A percentile compares a stretch with the other conserved stretches of the same genome.
Evolutionary conservation across 371 early-diverging fungal species (phyloP).

Genomic region (Mycotypha africana): DNA sequence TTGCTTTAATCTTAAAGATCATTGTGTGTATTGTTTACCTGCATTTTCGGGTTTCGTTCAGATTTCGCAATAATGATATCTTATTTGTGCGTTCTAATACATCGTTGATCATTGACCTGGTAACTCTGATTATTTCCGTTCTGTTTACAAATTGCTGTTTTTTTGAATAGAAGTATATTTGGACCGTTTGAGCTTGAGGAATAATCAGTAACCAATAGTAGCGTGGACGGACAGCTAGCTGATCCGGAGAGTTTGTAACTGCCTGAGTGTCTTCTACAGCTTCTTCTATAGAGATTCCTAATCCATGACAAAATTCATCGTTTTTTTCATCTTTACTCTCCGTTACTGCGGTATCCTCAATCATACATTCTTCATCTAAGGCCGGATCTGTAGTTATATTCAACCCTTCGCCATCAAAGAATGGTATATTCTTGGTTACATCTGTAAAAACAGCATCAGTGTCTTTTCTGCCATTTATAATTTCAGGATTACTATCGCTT

Average conservation of each 20-base stretch:
- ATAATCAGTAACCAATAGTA: slow-evolving; percentile 63
- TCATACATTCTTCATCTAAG: neutral
- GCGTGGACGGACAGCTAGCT: slow-evolving; percentile 15
- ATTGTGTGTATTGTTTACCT: slow-evolving; percentile 50
- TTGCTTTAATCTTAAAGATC: neutral
- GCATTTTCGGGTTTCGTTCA: slow-evolving; percentile 66
- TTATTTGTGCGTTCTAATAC: slow-evolving; percentile 67
- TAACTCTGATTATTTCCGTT: slow-evolving; percentile 49
- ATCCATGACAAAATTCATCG: slow-evolving; percentile 41
- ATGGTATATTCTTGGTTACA: neutral
- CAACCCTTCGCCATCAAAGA: slow-evolving; percentile 10
- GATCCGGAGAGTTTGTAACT: too few species aligned
- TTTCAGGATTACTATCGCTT: too few species aligned
- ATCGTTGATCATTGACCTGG: slow-evolving; percentile 53
- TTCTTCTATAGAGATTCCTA: slow-evolving; percentile 41
- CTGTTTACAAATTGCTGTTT: slow-evolving; percentile 49
- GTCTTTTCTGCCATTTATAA: slow-evolving; percentile 18
- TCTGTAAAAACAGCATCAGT: neutral
- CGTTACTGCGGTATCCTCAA: too few species aligned
- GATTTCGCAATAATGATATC: slow-evolving; percentile 52
- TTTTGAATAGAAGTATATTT: slow-evolving; percentile 71
- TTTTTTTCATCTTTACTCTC: slow-evolving; percentile 6
- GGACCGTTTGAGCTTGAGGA: slow-evolving; percentile 30
- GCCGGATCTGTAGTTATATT: slow-evolving; percentile 7
- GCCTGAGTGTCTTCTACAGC: slow-evolving; percentile 10